These are phyloP conservation scores for Incumbomyces delicatus DNA, from an alignment of 2,329 filamentous ascomycete species.

Conservation along the genomic window DNA sequence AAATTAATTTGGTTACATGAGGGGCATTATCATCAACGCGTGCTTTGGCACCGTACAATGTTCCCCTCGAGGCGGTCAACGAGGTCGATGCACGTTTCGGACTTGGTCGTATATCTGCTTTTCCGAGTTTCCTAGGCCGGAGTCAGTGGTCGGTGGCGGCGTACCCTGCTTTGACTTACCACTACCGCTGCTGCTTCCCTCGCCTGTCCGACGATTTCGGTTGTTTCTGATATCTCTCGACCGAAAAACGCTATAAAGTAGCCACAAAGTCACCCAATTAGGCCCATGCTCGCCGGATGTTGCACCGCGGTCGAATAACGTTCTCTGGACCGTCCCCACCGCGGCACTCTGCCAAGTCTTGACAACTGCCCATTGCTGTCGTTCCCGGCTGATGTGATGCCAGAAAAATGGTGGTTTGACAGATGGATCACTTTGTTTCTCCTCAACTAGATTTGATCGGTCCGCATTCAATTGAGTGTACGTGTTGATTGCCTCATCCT, in stretches of 20 bases:
- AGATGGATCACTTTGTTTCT: constrained; percentile 27
- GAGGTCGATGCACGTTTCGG: constrained; percentile 24
- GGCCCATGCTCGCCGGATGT: constrained; percentile 36
- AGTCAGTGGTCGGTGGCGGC: constrained; percentile 2
- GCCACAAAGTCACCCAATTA: constrained; percentile 38
- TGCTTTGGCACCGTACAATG: not conserved
- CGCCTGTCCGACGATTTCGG: constrained; percentile 32
- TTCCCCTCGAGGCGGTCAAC: not conserved
- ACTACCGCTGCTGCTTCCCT: constrained; percentile 19
- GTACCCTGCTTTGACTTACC: constrained; percentile 10
- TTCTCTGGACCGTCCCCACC: constrained; percentile 26
- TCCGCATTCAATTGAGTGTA: constrained; percentile 35
- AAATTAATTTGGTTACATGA: too few relatives aligned
- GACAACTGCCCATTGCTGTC: constrained; percentile 32
- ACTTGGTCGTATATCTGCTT: constrained; percentile 33
- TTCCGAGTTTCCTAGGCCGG: constrained; percentile 20
- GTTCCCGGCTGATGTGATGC: constrained; percentile 37
- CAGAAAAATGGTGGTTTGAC: constrained; percentile 36
- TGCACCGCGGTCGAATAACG: constrained; percentile 31
- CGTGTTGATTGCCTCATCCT: constrained; percentile 37
- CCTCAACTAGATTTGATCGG: constrained; percentile 32
- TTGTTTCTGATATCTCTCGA: constrained; percentile 38
- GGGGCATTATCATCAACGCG: too few relatives aligned
- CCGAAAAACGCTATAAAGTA: constrained; percentile 40
- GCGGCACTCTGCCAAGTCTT: constrained; percentile 34